Evolutionary conservation across 2,329 filamentous ascomycete species (phyloP), one percentile per base, ranked within the genome.

Genomic region (Aureobasidium zeae): DNA sequence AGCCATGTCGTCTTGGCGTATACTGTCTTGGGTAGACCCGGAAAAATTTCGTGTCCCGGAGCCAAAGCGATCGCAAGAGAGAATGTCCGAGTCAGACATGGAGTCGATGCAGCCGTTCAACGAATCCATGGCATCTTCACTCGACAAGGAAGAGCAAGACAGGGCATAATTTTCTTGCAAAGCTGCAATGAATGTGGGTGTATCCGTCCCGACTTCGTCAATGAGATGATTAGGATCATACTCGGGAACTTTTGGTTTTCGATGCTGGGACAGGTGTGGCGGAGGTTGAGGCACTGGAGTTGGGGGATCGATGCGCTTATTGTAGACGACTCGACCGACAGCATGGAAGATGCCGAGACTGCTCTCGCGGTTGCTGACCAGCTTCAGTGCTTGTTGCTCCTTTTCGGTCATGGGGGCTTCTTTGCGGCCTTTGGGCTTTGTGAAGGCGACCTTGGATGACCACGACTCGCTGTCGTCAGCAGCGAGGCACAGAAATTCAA

Each of bases 321-420:
- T 98, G 67, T 96, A 94, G 1, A 96, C 81, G 2, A 98, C 85
- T 59, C 91, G 95, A 3, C 89, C 91, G 10, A 96, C 84, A 0
- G 91, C 87, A 60, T 98, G 91, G 57, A 98, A 98, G 38, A 98
- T 86, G 1, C 89, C 91, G 2, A 98, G 69, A 50, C 82, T 94
- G 12, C 84, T 81, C 64, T 96, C 91, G 45, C 91, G 77, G 56
- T 88, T 86, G 1, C 84, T 86, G 16, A 96, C 76, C 47, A 91
- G 68, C 56, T 86, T 78, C 8, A 96, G 63, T 4, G 79, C 88
- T 50, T 93, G 82, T 47, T 76, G 70, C 60, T 96, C 91, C 56
- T 82, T 80, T 48, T 75, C 74, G 0, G 87, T 94, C 46, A 94
- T 63, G 7, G 77, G 68, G 15, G 63, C 62, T 33, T 76, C 75